Evolutionary conservation across 768 basidiomycete species (phyloP).

Genomic region (Leucogyrophana mollusca): DNA sequence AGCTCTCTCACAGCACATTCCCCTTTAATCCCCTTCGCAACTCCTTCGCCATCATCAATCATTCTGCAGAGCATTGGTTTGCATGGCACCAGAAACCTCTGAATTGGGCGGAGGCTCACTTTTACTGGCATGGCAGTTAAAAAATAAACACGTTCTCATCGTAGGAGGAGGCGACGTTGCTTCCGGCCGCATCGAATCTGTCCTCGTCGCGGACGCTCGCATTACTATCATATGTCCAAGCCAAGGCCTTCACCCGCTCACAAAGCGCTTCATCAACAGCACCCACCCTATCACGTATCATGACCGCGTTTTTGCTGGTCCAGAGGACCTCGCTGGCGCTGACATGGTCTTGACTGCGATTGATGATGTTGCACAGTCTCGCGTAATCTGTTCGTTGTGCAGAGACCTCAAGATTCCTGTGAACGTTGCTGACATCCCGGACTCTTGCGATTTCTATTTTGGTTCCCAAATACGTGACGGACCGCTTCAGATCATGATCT

Average conservation of each 20-base stretch:
- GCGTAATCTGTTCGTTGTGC: conserved; percentile 69
- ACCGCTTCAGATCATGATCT: conserved; percentile 93
- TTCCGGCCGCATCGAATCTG: conserved; percentile 80
- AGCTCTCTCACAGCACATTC: not conserved
- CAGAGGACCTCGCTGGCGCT: conserved; percentile 63
- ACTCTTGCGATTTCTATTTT: conserved; percentile 97
- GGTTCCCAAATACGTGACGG: conserved; percentile 90
- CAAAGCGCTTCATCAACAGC: conserved; percentile 49
- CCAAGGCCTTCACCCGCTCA: conserved; percentile 60
- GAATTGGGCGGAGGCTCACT: conserved; percentile 64
- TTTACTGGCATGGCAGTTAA: conserved; percentile 92
- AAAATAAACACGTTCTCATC: conserved; percentile 78
- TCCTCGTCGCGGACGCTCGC: conserved; percentile 76
- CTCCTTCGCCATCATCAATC: not conserved
- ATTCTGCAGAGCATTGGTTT: not conserved
- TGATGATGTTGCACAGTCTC: conserved; percentile 73
- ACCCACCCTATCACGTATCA: conserved; percentile 57
- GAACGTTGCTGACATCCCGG: conserved; percentile 96
- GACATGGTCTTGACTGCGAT: conserved; percentile 95
- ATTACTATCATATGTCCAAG: conserved; percentile 78
- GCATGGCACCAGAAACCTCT: conserved; percentile 13
- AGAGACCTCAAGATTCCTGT: conserved; percentile 74
- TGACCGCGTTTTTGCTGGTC: conserved; percentile 64
- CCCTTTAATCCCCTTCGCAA: conserved; percentile 1
- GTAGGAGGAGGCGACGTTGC: conserved; percentile 95